phyloP scores from a whole-genome alignment of 495 filamentous ascomycete genomes.

The Penicilliopsis zonata region DNA sequence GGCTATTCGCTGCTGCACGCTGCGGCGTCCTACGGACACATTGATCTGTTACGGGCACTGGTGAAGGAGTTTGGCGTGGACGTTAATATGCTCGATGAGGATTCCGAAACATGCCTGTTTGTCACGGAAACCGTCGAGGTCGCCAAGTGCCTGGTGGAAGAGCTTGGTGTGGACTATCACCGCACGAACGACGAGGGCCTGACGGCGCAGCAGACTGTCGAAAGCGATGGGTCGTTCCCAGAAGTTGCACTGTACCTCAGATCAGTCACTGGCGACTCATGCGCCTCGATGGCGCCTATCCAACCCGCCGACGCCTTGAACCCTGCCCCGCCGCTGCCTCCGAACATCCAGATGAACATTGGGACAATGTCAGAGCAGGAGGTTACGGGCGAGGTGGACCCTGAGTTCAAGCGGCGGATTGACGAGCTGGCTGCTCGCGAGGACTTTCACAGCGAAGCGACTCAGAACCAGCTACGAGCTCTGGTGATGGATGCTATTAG shows the following conservation, averaged over 20 bases:
- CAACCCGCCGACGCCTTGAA: slow-evolving; percentile 19
- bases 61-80: slow-evolving; percentile 66
- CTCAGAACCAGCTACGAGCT: slow-evolving; percentile 55
- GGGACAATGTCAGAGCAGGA: slow-evolving; percentile 54
- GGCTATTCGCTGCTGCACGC: slow-evolving; percentile 92
- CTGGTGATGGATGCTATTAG: slow-evolving; percentile 59
- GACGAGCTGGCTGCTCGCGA: slow-evolving; percentile 62
- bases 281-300: slow-evolving; percentile 9
- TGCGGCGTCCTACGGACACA: slow-evolving; percentile 79
- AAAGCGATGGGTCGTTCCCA: slow-evolving; percentile 56
- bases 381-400: slow-evolving; percentile 43
- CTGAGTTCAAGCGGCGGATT: slow-evolving; percentile 61
- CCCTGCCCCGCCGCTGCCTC: slow-evolving; percentile 43
- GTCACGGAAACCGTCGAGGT: slow-evolving; percentile 65
- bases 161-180: slow-evolving; percentile 56
- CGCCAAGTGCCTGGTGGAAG: slow-evolving; percentile 67
- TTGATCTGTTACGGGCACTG: slow-evolving; percentile 64
- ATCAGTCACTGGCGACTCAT: slow-evolving; percentile 25
- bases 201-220: slow-evolving; percentile 61
- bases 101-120: slow-evolving; percentile 85
- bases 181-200: slow-evolving; percentile 51
- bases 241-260: slow-evolving; percentile 57
- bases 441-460: slow-evolving; percentile 59
- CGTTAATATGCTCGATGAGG: slow-evolving; percentile 72
- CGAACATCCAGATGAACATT: slow-evolving; percentile 54